Conservation (phyloP, 1,139 yeast genomes). For the Sugiyamaella paludigena region DNA sequence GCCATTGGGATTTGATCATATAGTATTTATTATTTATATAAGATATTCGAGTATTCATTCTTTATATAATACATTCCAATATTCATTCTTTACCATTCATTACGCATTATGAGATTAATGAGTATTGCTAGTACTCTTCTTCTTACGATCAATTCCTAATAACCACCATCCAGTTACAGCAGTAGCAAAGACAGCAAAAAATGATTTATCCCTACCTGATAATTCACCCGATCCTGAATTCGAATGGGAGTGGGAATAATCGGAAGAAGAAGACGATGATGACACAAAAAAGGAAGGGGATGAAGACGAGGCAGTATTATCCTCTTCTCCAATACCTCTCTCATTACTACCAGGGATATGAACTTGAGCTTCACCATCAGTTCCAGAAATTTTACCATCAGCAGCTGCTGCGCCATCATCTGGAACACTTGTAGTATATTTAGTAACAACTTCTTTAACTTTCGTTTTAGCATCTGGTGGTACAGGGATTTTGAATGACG, state of each 20-base stretch:
- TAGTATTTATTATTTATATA: no score
- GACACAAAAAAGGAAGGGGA: no score
- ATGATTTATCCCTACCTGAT: slow-evolving; percentile 31
- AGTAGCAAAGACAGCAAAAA: slow-evolving; percentile 34
- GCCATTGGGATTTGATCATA: no score
- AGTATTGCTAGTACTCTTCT: slow-evolving; percentile 9
- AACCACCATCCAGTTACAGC: slow-evolving; percentile 39
- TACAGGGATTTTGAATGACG: slow-evolving; percentile 41
- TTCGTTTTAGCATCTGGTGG: slow-evolving; percentile 35
- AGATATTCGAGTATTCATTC: no score
- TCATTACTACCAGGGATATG: slow-evolving; percentile 14
- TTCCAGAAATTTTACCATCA: slow-evolving; percentile 19
- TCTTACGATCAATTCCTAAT: slow-evolving; percentile 26
- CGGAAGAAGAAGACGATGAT: slow-evolving; percentile 1
- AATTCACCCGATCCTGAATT: slow-evolving; percentile 17
- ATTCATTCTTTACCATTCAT: no score
- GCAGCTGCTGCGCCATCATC: slow-evolving; percentile 27
- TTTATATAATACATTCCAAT: no score
- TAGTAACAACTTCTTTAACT: slow-evolving; percentile 24
- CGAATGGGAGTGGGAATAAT: not conserved
- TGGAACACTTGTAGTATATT: slow-evolving; percentile 29
- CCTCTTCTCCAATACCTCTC: slow-evolving; percentile 19
- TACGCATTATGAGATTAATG: no score
- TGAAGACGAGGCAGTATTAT: not conserved
- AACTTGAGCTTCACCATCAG: slow-evolving; percentile 20